These are phyloP conservation scores for Coemansia sp. DNA, from an alignment of 192 early-diverging fungal species.

Conservation along the genomic window DNA sequence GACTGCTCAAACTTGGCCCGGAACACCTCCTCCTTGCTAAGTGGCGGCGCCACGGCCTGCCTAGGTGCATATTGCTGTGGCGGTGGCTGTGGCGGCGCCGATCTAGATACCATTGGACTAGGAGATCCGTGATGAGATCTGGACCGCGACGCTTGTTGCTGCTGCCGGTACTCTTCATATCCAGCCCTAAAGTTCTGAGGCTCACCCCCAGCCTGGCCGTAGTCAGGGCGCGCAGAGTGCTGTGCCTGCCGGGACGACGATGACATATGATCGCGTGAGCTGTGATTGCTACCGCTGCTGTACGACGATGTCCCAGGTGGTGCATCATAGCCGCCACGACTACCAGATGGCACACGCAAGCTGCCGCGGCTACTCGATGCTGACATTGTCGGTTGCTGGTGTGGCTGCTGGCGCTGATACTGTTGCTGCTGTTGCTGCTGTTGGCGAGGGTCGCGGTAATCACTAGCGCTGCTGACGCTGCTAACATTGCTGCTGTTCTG, in stretches of 20 bases:
- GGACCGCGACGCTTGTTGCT: constrained; percentile 27
- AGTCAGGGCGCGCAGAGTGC: constrained; percentile 10
- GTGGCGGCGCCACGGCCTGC: constrained; percentile 13
- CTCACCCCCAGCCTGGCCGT: constrained; percentile 13
- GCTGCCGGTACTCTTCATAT: constrained; percentile 48
- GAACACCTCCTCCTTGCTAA: constrained; percentile 52
- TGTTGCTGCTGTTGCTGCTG: constrained; percentile 5
- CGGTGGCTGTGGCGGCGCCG: constrained; percentile 22
- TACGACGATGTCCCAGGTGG: constrained; percentile 10
- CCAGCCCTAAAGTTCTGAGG: constrained; percentile 44
- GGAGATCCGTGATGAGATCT: constrained; percentile 24
- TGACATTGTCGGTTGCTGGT: neutral
- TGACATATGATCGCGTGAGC: constrained; percentile 4
- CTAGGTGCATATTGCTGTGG: constrained; percentile 22
- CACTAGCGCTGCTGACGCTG: constrained; percentile 23
- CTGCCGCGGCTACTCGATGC: constrained; percentile 20
- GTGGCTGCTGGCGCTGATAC: constrained; percentile 3
- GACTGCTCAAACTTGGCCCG: constrained; percentile 55
- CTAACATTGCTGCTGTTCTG: constrained; percentile 18
- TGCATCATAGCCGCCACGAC: constrained; percentile 22
- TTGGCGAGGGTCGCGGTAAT: constrained; percentile 3
- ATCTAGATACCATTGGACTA: neutral
- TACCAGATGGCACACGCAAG: constrained; percentile 18
- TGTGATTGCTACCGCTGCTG: constrained; percentile 10
- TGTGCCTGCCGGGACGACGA: constrained; percentile 9